Evolutionary conservation across 2,329 filamentous ascomycete species (phyloP), one percentile per base, ranked within the genome.

Genomic region (Hirsutella rhossiliensis): DNA sequence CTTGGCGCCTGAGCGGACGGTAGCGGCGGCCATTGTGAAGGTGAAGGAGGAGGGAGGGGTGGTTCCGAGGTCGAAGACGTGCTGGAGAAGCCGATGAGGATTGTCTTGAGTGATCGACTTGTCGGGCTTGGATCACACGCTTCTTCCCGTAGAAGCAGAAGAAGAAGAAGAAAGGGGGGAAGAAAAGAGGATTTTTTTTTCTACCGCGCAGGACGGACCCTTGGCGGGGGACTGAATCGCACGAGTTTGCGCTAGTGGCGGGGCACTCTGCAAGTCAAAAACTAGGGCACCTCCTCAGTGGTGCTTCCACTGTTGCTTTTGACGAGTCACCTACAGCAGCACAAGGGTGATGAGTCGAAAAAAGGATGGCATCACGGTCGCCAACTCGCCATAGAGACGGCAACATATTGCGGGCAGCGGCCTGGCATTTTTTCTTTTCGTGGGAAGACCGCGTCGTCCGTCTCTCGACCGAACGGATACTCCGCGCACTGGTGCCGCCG

Each of bases 11-110:
- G 66, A 63, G 60, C 69, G 72, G 63, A 71, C 65, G 50, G 68
- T 67, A 62, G 70, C 66, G 48, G 68, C 67, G 65, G 84, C 78
- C 87, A 92, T 92, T 54, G 53, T 45, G 48, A 56, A 41, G 34
- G 29, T 8, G 29, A 36, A 53, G 55, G 50, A 57, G 52, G 49
- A 44, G 31, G 13, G 20, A 11, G 23, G 20, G 8, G n/a, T 8
- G 52, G 34, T 40, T 52, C 41, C 34, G 51, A 70, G 67, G 66
- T 69, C 57, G 67, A 71, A 63, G 59, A 55, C 57, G 55, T 17
- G 23, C 19, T 62, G 56, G 48, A 56, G 56, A 56, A 53, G 51
- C 60, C 53, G 46, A 36, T 36, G 34, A 36, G 41, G 52, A 29
- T 29, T 40, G 43, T 31, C 42, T 17, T n/a, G n/a, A 48, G 48